Evolutionary conservation across 2,329 filamentous ascomycete genomes (phyloP).

Genomic region (Colletotrichum echinochloae): DNA sequence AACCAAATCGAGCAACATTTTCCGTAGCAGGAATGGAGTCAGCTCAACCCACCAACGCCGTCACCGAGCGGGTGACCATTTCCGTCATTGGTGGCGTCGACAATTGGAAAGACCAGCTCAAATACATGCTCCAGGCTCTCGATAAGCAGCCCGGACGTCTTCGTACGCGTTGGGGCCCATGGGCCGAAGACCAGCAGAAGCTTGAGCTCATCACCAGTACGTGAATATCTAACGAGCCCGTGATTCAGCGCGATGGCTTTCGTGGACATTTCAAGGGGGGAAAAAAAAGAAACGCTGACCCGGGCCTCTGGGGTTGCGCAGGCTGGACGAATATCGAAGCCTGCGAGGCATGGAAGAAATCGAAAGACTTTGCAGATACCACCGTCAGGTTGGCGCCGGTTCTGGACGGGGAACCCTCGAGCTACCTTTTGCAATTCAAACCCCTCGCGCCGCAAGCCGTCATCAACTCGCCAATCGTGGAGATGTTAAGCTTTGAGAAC

Average conservation of each 20-base stretch:
- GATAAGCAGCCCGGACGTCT: slow-evolving; percentile 46
- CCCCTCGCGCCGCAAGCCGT: slow-evolving; percentile 46
- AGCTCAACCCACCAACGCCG: slow-evolving; percentile 37
- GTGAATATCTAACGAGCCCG: neutral
- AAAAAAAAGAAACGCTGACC: slow-evolving; percentile 1
- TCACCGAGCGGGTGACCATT: slow-evolving; percentile 43
- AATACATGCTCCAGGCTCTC: slow-evolving; percentile 46
- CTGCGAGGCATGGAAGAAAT: slow-evolving; percentile 42
- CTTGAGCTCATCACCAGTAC: slow-evolving; percentile 46
- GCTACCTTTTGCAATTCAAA: slow-evolving; percentile 45
- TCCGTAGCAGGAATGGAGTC: slow-evolving; percentile 30
- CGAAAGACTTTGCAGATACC: slow-evolving; percentile 40
- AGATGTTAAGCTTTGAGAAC: slow-evolving; percentile 60
- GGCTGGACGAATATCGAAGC: slow-evolving; percentile 45
- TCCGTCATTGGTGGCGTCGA: slow-evolving; percentile 44
- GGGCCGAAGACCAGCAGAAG: slow-evolving; percentile 45
- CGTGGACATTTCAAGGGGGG: neutral
- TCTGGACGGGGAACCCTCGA: slow-evolving; percentile 43
- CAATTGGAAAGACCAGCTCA: slow-evolving; percentile 46
- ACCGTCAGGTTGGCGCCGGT: slow-evolving; percentile 41
- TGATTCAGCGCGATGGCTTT: no score
- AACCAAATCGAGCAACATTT: neutral
- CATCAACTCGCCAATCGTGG: slow-evolving; percentile 46
- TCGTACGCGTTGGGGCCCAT: slow-evolving; percentile 47
- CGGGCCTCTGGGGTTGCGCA: slow-evolving; percentile 3